phyloP scores from a whole-genome alignment of 441 rosid genomes.

The California macrophylla region DNA sequence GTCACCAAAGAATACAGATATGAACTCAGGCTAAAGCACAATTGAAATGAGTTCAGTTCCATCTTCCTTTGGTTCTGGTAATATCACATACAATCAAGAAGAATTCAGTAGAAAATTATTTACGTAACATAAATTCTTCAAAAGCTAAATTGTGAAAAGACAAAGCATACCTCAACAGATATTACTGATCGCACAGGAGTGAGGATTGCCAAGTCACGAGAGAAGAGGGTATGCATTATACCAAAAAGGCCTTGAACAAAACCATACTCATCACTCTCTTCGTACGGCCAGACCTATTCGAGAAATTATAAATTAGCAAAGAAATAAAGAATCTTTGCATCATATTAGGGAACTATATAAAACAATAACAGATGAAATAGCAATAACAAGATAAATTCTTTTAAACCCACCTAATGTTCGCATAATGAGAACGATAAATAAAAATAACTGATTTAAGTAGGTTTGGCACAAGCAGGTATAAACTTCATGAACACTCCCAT shows the following conservation, averaged over 20 bases:
- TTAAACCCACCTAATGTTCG: background rate
- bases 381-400: background rate
- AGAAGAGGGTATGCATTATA: constrained; percentile 64
- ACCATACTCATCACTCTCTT: constrained; percentile 70
- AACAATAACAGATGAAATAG: background rate
- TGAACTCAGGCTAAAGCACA: constrained; percentile 73
- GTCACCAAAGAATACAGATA: constrained; percentile 74
- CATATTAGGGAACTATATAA: background rate
- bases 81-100: constrained; percentile 19
- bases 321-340: background rate
- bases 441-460: background rate
- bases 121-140: constrained; percentile 5
- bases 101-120: constrained; percentile 3
- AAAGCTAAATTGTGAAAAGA: constrained; percentile 13
- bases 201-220: constrained; percentile 29
- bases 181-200: constrained; percentile 26
- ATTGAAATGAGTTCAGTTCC: constrained; percentile 44
- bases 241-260: constrained; percentile 82
- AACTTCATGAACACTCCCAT: background rate
- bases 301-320: background rate
- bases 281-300: constrained; percentile 85
- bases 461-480: background rate
- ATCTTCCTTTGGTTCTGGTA: constrained; percentile 48
- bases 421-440: background rate
- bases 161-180: constrained; percentile 39